Evolutionary conservation across 257 asterid genomes (phyloP), one percentile per base, ranked within the genome.

Genomic region (Salvia hispanica): DNA sequence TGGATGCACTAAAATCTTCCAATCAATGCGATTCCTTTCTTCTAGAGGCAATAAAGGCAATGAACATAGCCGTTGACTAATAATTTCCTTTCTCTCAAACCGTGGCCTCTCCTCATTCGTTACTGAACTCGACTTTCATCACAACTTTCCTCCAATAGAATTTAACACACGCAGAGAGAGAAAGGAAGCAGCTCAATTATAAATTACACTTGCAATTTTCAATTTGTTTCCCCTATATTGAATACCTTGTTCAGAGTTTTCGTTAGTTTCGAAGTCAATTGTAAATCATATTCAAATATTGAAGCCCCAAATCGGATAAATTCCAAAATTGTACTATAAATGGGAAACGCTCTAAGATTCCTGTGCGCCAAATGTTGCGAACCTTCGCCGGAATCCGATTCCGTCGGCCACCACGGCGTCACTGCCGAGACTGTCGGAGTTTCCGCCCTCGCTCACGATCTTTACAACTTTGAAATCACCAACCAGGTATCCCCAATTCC

Each of bases 311-410:
- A 21, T 7, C 62, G 36, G n/a, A 31, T 6, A 5, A 34, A 45
- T 34, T 15, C 67, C 72, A 9, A 70, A 55, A 52, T 7, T 28
- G 42, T 47, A n/a, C n/a, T n/a, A n/a, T 31, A 74, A 47, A 90
- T 93, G 96, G 99, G 97, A 67, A 93, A 93, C 67, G 94, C 87
- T 64, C 66, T 90, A 0, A 84, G 95, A 83, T 80, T 77, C 4
- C 39, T 93, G 70, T 86, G 53, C 62, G 84, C 79, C 57, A 33
- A 78, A 74, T 90, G 91, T 75, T 60, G 79, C 72, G 46, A 78
- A 61, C 81, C 87, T 7, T 15, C 88, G 43, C 44, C 85, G 45
- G 97, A 81, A 25, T 25, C 31, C 31, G 31, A 25, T 25, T 25
- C 31, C 31, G 31, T 1, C 43, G 94, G 82, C 62, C 86, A 82